phyloP scores from a whole-genome alignment of 2,329 filamentous ascomycete species.

The Aureobasidium sp. region DNA sequence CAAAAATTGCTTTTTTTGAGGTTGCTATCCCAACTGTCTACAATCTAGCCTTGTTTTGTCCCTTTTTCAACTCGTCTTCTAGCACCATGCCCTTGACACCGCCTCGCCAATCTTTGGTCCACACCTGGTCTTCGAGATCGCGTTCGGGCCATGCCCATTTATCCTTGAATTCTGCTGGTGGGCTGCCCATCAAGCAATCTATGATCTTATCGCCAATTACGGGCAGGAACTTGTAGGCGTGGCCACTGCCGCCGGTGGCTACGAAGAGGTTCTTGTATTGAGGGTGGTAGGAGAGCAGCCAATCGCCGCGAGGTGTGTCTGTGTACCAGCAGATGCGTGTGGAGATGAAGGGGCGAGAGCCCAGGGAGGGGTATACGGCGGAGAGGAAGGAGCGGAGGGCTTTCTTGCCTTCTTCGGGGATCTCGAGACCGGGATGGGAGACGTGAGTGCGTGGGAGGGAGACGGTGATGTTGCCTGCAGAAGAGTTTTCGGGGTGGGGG shows the following conservation, averaged over 20 bases:
- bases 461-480: slow-evolving; percentile 31
- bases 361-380: slow-evolving; percentile 40
- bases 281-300: slow-evolving; percentile 46
- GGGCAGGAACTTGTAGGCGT: slow-evolving; percentile 56
- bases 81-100: slow-evolving; percentile 29
- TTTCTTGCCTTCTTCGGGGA: slow-evolving; percentile 53
- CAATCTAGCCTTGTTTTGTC: slow-evolving; percentile 1
- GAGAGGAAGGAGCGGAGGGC: slow-evolving; percentile 54
- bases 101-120: slow-evolving; percentile 33
- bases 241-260: slow-evolving; percentile 53
- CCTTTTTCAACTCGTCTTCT: slow-evolving; percentile 28
- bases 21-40: neutral
- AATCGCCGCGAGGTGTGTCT: slow-evolving; percentile 48
- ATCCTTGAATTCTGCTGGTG: slow-evolving; percentile 40
- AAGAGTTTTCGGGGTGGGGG: slow-evolving; percentile 35
- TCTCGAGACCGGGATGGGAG: slow-evolving; percentile 34
- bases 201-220: slow-evolving; percentile 49
- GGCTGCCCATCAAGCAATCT: slow-evolving; percentile 41
- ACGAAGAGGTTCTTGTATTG: slow-evolving; percentile 46
- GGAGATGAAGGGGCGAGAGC: slow-evolving; percentile 36
- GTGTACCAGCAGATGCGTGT: slow-evolving; percentile 50
- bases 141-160: slow-evolving; percentile 52
- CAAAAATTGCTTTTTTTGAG: neutral
- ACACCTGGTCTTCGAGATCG: slow-evolving; percentile 25
- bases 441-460: slow-evolving; percentile 45